These are phyloP conservation scores for Paramecium sonneborni DNA, from an alignment of 73 alveolate species.

Conservation along the genomic window DNA sequence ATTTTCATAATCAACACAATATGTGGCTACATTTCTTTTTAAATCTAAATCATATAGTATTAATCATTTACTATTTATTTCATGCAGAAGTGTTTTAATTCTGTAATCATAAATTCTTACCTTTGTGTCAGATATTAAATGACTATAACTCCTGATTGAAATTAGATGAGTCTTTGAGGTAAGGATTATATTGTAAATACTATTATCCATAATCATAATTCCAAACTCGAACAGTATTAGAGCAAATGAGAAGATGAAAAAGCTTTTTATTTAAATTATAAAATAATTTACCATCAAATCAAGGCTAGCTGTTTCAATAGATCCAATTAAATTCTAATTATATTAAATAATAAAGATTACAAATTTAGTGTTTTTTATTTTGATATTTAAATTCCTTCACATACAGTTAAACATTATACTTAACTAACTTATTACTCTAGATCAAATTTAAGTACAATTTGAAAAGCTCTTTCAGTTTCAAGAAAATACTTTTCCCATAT, in stretches of 20 bases:
- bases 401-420: not conserved
- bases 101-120: constrained; percentile 32
- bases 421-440: not conserved
- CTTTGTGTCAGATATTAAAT: not conserved
- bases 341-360: not conserved
- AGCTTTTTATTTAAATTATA: too few species aligned
- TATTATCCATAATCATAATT: not conserved
- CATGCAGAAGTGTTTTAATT: not conserved
- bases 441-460: not conserved
- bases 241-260: too few species aligned
- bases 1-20: constrained; percentile 1
- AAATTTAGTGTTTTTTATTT: not conserved
- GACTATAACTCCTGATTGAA: not conserved
- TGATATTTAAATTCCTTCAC: not conserved
- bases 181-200: not conserved
- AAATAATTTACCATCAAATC: too few species aligned
- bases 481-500: not conserved
- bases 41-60: not conserved
- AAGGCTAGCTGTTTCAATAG: too few species aligned
- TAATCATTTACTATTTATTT: not conserved
- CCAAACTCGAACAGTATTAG: constrained; percentile 24
- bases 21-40: not conserved
- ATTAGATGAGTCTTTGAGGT: not conserved
- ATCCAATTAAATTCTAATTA: not conserved
- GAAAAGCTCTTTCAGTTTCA: not conserved